These are phyloP conservation scores for Penicillium coprophilum DNA, from an alignment of 495 filamentous ascomycete species.

Conservation along the genomic window DNA sequence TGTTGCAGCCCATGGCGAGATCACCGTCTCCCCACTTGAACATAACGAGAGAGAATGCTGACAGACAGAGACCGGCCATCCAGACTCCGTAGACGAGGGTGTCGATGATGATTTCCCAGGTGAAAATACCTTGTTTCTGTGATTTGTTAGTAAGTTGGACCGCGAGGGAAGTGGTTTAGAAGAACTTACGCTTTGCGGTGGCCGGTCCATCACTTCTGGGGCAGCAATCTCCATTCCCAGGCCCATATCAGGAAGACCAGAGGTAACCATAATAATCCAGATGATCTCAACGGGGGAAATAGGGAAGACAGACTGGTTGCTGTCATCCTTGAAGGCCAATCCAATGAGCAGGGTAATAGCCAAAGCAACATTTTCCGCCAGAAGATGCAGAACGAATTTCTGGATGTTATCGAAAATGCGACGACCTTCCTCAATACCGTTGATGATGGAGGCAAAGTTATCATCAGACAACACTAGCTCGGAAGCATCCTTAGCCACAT, in stretches of 20 bases:
- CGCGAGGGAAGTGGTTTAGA: not conserved
- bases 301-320: conserved; percentile 66
- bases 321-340: conserved; percentile 66
- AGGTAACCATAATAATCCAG: conserved; percentile 78
- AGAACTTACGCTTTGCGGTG: conserved; percentile 56
- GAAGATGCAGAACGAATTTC: conserved; percentile 72
- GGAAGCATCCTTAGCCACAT: conserved; percentile 85
- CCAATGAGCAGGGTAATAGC: conserved; percentile 68
- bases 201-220: conserved; percentile 65
- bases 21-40: conserved; percentile 66
- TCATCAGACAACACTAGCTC: conserved; percentile 80
- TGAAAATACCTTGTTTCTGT: conserved; percentile 68
- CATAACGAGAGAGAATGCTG: conserved; percentile 63
- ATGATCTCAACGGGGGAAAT: conserved; percentile 71
- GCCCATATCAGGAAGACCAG: conserved; percentile 71
- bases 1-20: conserved; percentile 63
- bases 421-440: conserved; percentile 69
- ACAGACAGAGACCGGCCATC: conserved; percentile 67
- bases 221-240: conserved; percentile 68
- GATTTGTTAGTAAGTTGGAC: conserved; percentile 31
- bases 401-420: conserved; percentile 77
- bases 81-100: conserved; percentile 69
- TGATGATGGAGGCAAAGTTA: conserved; percentile 81
- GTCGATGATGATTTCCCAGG: conserved; percentile 64
- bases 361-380: conserved; percentile 72